These are phyloP conservation scores for Peniophora sp. DNA, from an alignment of 1,284 basidiomycete species.

Conservation along the genomic window DNA sequence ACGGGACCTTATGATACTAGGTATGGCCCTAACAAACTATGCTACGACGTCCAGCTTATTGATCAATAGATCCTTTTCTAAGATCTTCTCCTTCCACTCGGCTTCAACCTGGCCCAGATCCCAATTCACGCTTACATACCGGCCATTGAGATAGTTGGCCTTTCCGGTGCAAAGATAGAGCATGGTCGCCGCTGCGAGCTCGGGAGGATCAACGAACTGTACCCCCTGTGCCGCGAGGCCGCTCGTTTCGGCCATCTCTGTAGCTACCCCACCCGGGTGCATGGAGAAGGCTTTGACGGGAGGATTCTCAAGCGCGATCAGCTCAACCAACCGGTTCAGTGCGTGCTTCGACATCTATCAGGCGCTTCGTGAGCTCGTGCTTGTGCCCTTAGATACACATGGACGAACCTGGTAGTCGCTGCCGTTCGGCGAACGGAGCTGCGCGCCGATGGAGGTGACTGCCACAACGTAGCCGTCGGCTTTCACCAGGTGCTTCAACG, in stretches of 20 bases:
- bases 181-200: not conserved
- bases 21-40: too few relatives aligned
- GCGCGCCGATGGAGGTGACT: not conserved
- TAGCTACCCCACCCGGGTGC: not conserved
- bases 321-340: not conserved
- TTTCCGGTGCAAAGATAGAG: not conserved
- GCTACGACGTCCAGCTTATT: not conserved
- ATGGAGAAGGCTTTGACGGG: not conserved
- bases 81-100: not conserved
- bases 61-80: not conserved
- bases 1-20: too few relatives aligned
- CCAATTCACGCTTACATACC: not conserved
- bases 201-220: not conserved
- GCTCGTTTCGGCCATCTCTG: not conserved
- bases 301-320: not conserved
- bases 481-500: not conserved
- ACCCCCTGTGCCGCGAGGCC: not conserved
- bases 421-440: not conserved
- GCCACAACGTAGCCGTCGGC: not conserved
- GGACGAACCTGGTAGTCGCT: not conserved
- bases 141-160: not conserved
- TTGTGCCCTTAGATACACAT: not conserved
- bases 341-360: not conserved
- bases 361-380: not conserved
- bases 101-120: not conserved